Conservation (phyloP, 1,284 basidiomycete genomes). For the Apiotrichum porosum region DNA sequence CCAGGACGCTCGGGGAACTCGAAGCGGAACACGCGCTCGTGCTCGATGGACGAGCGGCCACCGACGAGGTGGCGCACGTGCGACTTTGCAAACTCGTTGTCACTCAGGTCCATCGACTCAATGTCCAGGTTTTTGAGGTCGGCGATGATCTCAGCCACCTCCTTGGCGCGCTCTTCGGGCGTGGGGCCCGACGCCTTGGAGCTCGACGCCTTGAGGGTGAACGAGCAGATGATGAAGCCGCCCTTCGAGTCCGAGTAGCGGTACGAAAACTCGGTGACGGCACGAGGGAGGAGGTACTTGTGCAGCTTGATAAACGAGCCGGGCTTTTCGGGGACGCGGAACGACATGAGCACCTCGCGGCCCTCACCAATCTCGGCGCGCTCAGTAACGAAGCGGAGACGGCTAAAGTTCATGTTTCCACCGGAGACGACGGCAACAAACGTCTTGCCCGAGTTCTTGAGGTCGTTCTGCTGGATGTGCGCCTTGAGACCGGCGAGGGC, state of each 20-base stretch:
- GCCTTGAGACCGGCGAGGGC: conserved; percentile 88
- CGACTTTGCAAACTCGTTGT: conserved; percentile 92
- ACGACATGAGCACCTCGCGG: conserved; percentile 84
- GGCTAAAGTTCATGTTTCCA: conserved; percentile 98
- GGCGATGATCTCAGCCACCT: conserved; percentile 64
- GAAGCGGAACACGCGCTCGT: conserved; percentile 91
- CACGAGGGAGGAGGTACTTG: conserved; percentile 78
- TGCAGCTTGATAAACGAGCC: conserved; percentile 92
- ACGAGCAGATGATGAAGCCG: conserved; percentile 79
- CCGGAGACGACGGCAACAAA: conserved; percentile 92
- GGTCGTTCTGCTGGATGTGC: conserved; percentile 73
- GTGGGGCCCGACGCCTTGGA: conserved; percentile 44
- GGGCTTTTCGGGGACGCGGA: conserved; percentile 85
- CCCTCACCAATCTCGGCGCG: conserved; percentile 96
- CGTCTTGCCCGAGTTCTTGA: conserved; percentile 74
- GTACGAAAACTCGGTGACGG: conserved; percentile 97
- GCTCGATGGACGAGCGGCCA: conserved; percentile 65
- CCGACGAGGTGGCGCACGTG: conserved; percentile 94
- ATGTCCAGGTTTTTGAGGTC: conserved; percentile 66
- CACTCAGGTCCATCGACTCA: conserved; percentile 81
- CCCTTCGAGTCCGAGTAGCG: conserved; percentile 61
- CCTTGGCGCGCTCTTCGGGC: conserved; percentile 55
- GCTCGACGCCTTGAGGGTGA: conserved; percentile 64
- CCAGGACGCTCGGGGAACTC: conserved; percentile 96
- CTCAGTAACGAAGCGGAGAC: conserved; percentile 93